Conservation (phyloP, 1,139 yeast species). For the Scheffersomyces segobiensis region DNA sequence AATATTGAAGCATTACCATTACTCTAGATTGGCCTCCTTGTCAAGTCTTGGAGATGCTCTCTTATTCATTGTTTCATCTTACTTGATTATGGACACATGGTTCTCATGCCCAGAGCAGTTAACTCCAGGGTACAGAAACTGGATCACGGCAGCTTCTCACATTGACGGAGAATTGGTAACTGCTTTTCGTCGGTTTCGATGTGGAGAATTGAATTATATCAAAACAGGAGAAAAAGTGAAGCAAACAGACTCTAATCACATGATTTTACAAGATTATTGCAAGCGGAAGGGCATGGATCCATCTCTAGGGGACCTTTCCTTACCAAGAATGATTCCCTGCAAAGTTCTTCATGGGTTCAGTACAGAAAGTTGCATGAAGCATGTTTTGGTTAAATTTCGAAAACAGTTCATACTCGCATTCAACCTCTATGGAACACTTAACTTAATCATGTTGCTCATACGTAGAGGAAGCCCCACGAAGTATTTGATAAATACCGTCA, state of each 20-base stretch:
- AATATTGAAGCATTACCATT: slow-evolving; percentile 1
- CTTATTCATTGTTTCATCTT: slow-evolving; percentile 20
- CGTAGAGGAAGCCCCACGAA: slow-evolving; percentile 9
- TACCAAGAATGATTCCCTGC: slow-evolving; percentile 36
- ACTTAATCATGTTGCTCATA: slow-evolving; percentile 15
- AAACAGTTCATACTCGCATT: slow-evolving; percentile 35
- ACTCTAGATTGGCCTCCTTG: slow-evolving; percentile 14
- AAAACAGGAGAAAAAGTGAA: slow-evolving; percentile 16
- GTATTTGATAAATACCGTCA: slow-evolving; percentile 13
- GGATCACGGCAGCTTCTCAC: slow-evolving; percentile 44
- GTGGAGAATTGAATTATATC: slow-evolving; percentile 23
- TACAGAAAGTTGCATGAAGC: slow-evolving; percentile 34
- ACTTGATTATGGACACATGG: slow-evolving; percentile 41
- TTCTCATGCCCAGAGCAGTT: slow-evolving; percentile 34
- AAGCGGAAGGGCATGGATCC: slow-evolving; percentile 23
- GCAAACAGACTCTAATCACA: slow-evolving; percentile 13
- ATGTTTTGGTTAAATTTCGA: slow-evolving; percentile 35
- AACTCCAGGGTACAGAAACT: slow-evolving; percentile 35
- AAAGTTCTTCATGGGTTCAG: slow-evolving; percentile 33
- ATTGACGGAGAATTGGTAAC: slow-evolving; percentile 36
- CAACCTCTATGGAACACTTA: slow-evolving; percentile 25
- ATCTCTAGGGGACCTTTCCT: slow-evolving; percentile 21
- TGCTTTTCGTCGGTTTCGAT: slow-evolving; percentile 27
- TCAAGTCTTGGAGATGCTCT: slow-evolving; percentile 15
- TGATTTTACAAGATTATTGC: slow-evolving; percentile 25